Evolutionary conservation across 768 basidiomycete species (phyloP), one percentile per base, ranked within the genome.

Genomic region (Tricholoma saponaceum): DNA sequence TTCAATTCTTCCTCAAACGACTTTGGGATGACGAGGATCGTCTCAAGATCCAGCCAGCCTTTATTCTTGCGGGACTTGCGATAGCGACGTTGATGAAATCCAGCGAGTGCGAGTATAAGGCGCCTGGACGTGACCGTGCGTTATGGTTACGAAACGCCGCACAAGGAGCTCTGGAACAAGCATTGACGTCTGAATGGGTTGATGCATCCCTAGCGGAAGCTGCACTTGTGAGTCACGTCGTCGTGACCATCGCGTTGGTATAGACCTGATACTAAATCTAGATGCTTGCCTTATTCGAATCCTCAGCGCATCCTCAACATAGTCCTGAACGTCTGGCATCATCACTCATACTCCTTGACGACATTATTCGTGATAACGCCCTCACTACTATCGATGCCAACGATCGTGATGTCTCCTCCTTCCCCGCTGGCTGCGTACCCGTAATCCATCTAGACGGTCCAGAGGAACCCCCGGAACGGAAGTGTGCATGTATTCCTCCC

Each of bases 261-360:
- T 57, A 49, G 25, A 25, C 33, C 51, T 44, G 43, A 28, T 43
- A 46, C 41, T 32, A 13, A 16, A 28, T 18, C 44, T 59, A 89
- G 89, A 83, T 92, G 51, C 77, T 92, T 8, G 86, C 90, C 5
- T 73, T 92, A 2, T 92, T 89, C 63, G 90, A 92, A 67, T 80
- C 83, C 0, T 91, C 87, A 1, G 80, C 86, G 4, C 87, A 92
- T 58, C 89, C 88, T 5, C 74, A 80, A 43, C 80, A 90, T 66
- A 79, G 78, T 20, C 74, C 80, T 4, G 78, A 81, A 20, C 79
- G 85, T 13, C 79, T 83, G 10, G 73, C 75, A 20, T 70, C 70
- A 18, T 77, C 89, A 0, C 73, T 92, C 9, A 66, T 80, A 39
- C 74, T 79, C 22, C 75, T 92, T 30, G 90, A 92, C 66, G 75